Conservation (phyloP, 768 basidiomycete species). For the Serendipita vermifera region DNA sequence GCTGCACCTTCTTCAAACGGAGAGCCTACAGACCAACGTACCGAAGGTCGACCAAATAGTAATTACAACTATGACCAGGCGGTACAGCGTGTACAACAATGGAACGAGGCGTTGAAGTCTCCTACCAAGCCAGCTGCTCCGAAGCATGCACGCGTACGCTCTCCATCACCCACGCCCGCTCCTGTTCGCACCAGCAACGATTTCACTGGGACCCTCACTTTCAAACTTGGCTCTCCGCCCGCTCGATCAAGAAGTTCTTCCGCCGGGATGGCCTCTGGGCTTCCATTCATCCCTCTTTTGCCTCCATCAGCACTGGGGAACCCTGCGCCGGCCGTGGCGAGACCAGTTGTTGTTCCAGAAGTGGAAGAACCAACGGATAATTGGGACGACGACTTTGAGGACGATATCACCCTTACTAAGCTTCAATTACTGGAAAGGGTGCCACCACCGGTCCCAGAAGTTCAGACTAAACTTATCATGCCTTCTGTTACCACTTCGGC, state of each 20-base stretch:
- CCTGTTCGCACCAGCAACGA: constrained; percentile 10
- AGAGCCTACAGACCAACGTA: constrained; percentile 26
- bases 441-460: constrained; percentile 17
- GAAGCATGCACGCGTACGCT: constrained; percentile 13
- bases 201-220: not conserved
- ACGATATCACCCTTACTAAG: constrained; percentile 79
- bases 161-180: constrained; percentile 23
- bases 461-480: constrained; percentile 18
- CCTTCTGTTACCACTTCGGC: constrained; percentile 3
- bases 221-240: not conserved
- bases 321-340: constrained; percentile 28
- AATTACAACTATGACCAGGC: constrained; percentile 91
- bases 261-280: constrained; percentile 2
- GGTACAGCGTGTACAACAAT: constrained; percentile 90
- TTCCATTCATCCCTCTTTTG: not conserved
- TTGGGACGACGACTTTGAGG: constrained; percentile 98
- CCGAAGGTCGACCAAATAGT: constrained; percentile 39
- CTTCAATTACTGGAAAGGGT: constrained; percentile 31
- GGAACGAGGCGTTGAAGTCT: constrained; percentile 91
- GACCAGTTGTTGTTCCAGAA: constrained; percentile 40
- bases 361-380: constrained; percentile 86
- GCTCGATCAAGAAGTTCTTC: not conserved
- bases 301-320: not conserved
- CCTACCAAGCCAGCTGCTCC: constrained; percentile 19
- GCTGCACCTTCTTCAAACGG: constrained; percentile 22